Percentiles rank a stretch among this genome's conserved stretches.
Evolutionary conservation across 1,284 basidiomycete species (phyloP).

Genomic region (Erythrobasidium hasegawianum): DNA sequence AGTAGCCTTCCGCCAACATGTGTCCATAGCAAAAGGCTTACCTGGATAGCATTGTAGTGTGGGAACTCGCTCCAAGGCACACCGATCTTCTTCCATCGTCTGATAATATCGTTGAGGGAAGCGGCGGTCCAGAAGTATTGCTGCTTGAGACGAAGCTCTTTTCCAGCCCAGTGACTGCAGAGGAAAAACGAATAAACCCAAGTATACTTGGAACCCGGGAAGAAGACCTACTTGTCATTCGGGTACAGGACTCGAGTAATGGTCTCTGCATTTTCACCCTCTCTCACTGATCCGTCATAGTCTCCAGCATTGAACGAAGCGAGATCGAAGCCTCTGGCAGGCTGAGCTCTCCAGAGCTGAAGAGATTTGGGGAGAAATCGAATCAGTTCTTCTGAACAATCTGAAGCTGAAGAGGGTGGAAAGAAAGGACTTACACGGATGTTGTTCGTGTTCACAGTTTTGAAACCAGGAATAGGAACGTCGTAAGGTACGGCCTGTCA

Average conservation of each 20-base stretch:
- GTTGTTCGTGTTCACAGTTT: conserved; percentile 50
- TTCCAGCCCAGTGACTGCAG: conserved; percentile 58
- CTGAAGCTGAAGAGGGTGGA: too few relatives aligned
- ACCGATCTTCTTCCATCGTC: conserved; percentile 57
- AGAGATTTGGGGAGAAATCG: conserved; percentile 60
- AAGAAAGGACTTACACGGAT: conserved; percentile 52
- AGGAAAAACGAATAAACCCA: neutral
- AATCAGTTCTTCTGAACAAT: too few relatives aligned
- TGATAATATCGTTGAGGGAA: conserved; percentile 75
- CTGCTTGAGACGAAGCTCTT: conserved; percentile 86
- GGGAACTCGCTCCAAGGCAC: conserved; percentile 68
- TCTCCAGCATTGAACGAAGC: conserved; percentile 90
- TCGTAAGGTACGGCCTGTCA: conserved; percentile 73
- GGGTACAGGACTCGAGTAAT: conserved; percentile 65
- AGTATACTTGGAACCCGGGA: neutral
- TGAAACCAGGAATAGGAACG: conserved; percentile 78
- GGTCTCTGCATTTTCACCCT: conserved; percentile 79
- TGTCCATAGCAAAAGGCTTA: too few relatives aligned
- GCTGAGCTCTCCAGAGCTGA: conserved; percentile 75
- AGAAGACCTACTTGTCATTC: conserved; percentile 50
- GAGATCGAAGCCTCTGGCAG: conserved; percentile 85
- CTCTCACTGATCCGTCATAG: conserved; percentile 78
- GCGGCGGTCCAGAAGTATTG: conserved; percentile 72
- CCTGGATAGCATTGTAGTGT: neutral
- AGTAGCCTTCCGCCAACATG: too few relatives aligned